phyloP scores from a whole-genome alignment of 2,329 filamentous ascomycete genomes.

The Biscogniauxia sp. region DNA sequence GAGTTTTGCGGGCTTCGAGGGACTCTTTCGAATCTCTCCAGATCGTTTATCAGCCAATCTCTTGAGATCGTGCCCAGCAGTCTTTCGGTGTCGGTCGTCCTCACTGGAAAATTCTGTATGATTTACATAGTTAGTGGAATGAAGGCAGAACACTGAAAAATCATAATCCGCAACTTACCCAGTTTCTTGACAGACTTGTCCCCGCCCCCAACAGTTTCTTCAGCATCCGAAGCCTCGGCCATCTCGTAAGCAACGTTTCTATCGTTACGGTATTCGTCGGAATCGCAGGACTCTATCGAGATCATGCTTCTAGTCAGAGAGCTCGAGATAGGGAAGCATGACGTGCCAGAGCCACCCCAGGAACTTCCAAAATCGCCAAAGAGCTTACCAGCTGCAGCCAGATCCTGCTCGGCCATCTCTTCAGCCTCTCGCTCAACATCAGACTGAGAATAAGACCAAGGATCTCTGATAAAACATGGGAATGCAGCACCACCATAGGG shows the following conservation, averaged over 20 bases:
- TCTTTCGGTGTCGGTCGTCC: constrained; percentile 11
- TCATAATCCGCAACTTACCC: constrained; percentile 17
- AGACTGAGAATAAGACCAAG: constrained; percentile 15
- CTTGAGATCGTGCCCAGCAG: neutral
- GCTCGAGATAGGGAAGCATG: constrained; percentile 16
- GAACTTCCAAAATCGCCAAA: constrained; percentile 22
- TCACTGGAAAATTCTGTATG: constrained; percentile 23
- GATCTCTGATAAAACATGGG: constrained; percentile 12
- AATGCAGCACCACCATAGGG: constrained; percentile 1
- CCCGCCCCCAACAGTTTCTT: constrained; percentile 3
- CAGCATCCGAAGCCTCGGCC: constrained; percentile 14
- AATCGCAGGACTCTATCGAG: constrained; percentile 29
- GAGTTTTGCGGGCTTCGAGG: constrained; percentile 4
- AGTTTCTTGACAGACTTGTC: constrained; percentile 12
- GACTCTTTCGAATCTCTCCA: constrained; percentile 1
- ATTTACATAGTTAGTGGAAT: constrained; percentile 3
- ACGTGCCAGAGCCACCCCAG: constrained; percentile 18
- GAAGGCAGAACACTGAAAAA: neutral
- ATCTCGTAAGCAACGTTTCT: constrained; percentile 15
- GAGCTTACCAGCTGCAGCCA: constrained; percentile 28
- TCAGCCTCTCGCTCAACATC: constrained; percentile 21
- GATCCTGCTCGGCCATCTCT: constrained; percentile 24
- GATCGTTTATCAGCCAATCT: neutral
- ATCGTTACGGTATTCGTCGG: constrained; percentile 18
- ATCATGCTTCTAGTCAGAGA: constrained; percentile 25